A percentile compares a stretch with the other conserved stretches of the same genome.
These are phyloP conservation scores for Zygotorulaspora danielsina DNA, from an alignment of 805 yeast genomes.

Conservation along the genomic window DNA sequence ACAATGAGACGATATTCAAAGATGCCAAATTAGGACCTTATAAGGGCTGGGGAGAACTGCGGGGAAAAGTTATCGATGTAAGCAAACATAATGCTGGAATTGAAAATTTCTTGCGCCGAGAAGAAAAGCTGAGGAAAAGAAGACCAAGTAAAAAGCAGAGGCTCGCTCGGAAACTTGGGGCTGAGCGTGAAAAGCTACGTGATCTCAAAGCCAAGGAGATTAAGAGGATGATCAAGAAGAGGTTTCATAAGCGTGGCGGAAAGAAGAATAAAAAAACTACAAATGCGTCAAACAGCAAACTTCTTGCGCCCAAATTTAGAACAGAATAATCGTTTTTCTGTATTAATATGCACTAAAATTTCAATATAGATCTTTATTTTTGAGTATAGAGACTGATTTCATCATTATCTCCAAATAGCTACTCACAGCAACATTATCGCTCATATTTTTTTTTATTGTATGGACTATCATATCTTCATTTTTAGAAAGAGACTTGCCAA, in stretches of 20 bases:
- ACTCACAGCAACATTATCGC: constrained; percentile 14
- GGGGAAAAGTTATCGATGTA: constrained; percentile 19
- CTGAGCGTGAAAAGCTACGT: constrained; percentile 24
- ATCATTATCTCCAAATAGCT: constrained; percentile 22
- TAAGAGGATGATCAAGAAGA: constrained; percentile 32
- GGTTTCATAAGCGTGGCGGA: constrained; percentile 37
- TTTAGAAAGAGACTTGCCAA: constrained; percentile 29
- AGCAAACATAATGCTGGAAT: constrained; percentile 19
- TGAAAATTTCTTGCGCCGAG: constrained; percentile 13
- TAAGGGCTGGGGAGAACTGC: constrained; percentile 13
- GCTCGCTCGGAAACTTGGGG: constrained; percentile 25
- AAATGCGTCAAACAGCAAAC: constrained; percentile 24
- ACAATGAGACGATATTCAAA: constrained; percentile 16
- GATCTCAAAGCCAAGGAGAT: constrained; percentile 21
- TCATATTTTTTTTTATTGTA: constrained; percentile 22
- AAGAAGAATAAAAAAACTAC: constrained; percentile 32
- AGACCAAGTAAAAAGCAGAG: constrained; percentile 36
- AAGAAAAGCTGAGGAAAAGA: constrained; percentile 18
- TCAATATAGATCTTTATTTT: constrained; percentile 2
- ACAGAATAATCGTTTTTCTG: constrained; percentile 11
- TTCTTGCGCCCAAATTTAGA: constrained; percentile 15
- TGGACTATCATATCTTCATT: constrained; percentile 21
- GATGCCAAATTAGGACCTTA: constrained; percentile 11
- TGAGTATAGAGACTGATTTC: constrained; percentile 20
- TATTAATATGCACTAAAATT: constrained; percentile 1